Percentiles rank a stretch among this genome's conserved stretches.
Conservation (phyloP, 2,329 filamentous ascomycete species). For the Trichoderma citrinoviride region DNA sequence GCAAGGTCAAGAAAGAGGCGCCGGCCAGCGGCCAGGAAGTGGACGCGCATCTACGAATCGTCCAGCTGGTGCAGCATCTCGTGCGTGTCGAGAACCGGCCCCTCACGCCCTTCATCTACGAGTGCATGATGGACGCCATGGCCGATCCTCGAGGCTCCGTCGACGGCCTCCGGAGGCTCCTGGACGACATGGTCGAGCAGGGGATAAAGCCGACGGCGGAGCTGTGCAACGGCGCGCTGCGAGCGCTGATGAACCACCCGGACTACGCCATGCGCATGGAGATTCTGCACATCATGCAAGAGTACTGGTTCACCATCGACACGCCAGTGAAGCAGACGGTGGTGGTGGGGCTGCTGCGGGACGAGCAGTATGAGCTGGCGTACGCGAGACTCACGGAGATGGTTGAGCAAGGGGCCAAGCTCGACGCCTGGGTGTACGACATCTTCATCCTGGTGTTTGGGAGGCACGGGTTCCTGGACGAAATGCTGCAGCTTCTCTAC, state of each 20-base stretch:
- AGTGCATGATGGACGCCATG: constrained; percentile 72
- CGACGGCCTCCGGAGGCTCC: constrained; percentile 57
- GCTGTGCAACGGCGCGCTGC: constrained; percentile 68
- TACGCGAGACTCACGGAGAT: constrained; percentile 68
- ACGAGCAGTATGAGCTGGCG: constrained; percentile 79
- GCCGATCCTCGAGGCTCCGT: constrained; percentile 65
- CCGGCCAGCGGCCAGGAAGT: constrained; percentile 25
- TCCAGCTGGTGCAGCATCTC: constrained; percentile 55
- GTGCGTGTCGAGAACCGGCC: constrained; percentile 53
- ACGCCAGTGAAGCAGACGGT: constrained; percentile 64
- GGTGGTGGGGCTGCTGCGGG: constrained; percentile 71
- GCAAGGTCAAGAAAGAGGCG: constrained; percentile 25
- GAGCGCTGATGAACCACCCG: constrained; percentile 77
- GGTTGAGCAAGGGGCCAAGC: constrained; percentile 50
- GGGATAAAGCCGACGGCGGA: constrained; percentile 62
- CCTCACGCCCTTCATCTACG: constrained; percentile 63
- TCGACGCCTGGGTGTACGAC: constrained; percentile 74
- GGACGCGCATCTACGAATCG: constrained; percentile 32
- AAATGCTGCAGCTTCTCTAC: constrained; percentile 67
- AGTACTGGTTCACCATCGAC: constrained; percentile 58
- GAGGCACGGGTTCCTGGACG: constrained; percentile 70
- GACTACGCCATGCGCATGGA: constrained; percentile 74
- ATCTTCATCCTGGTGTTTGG: constrained; percentile 72
- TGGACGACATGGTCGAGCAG: constrained; percentile 67
- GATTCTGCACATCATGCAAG: constrained; percentile 70